Evolutionary conservation across 208 protist species (phyloP), one percentile per base, ranked within the genome.

Genomic region (Crithidia sp.): DNA sequence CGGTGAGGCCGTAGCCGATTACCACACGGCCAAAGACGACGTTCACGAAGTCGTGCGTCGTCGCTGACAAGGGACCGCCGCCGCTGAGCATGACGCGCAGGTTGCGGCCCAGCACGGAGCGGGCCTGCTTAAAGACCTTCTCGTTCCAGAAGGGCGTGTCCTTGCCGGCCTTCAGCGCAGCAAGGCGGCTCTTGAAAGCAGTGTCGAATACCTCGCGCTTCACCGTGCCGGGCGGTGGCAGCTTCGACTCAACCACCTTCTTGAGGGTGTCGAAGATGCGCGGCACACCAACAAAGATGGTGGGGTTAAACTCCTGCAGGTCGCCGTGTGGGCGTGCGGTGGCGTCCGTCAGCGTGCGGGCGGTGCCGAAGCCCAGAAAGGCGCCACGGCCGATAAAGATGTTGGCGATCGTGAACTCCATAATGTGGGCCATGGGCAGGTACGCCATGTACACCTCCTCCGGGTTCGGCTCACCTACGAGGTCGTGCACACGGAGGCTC

Each of bases 351-450:
- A 97, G 76, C 50, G 94, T 96, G 41, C 89, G 87, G 49, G 92
- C 90, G 37, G 49, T 85, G 67, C 88, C 89, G 73, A 94, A 97
- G 61, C 88, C 82, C 57, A 96, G 71, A 5, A 88, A 41, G 41
- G 77, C 79, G 40, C 92, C 95, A n/a, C 87, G 77, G 8, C 67
- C 41, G 37, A 98, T 67, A 56, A 97, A 85, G 37, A 95, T 60
- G 49, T 80, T 91, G 13, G 93, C 68, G 44, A 93, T 88, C 17
- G 78, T 81, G 63, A 97, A 85, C 81, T 98, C 94, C 53, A 98
- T 85, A 73, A 98, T 97, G 82, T 98, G 96, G 17, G 95, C 96
- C 28, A 98, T 80, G 37, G 96, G 96, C 16, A 98, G 81, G 74
- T 98, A 98, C 2, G 91, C 84, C 54, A 96, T 82, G 77, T 97